Base-by-base conservation (phyloP, 331 rosid genomes). In the Pyrus hybrid region DNA sequence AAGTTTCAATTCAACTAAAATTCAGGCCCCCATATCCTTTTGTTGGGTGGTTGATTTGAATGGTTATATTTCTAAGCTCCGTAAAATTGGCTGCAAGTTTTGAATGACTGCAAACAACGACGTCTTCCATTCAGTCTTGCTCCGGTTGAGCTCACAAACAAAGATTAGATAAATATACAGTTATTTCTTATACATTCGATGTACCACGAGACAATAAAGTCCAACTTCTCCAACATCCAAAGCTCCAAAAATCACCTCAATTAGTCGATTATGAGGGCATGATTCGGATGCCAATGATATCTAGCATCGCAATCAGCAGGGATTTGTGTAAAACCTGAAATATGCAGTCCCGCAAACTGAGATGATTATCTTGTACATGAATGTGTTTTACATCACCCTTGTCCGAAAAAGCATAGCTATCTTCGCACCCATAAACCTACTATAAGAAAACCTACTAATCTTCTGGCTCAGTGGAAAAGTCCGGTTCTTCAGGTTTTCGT, bases 401-500 rank as follows among this genome's bases (percentile, higher is more conserved):
- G 26, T 54, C 57, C 8, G 45, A 37, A 28, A 73, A 67, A 67
- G 57, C 57, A 65, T 30, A 65, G 62, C 67, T 26, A 33, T 49
- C 54, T 65, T 51, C 16, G 32, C 67, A 41, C 63, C 41, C 25
- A 26, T 2, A 49, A 62, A 9, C 8, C 23, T 80, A 26, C 45
- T 60, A 35, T 20, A 77, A 60, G 75, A 56, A 79, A 51, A 17
- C 57, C 85, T 86, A 90, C 49, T 84, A 89, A 69, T 88, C 86
- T 14, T 89, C 92, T 22, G 85, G 90, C 77, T 90, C 96, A 1
- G 83, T 70, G 23, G 93, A 90, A 53, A 95, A 95, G 85, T 92
- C 97, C 0, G 99, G 99, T 84, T 95, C 99, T 32, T 91, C 97
- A 0, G 99, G 99, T 81, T 95, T 95, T 30, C 56, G 85, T 67